Evolutionary conservation across 2,329 filamentous ascomycete species (phyloP).

Genomic region (Xylariaceae sp.): DNA sequence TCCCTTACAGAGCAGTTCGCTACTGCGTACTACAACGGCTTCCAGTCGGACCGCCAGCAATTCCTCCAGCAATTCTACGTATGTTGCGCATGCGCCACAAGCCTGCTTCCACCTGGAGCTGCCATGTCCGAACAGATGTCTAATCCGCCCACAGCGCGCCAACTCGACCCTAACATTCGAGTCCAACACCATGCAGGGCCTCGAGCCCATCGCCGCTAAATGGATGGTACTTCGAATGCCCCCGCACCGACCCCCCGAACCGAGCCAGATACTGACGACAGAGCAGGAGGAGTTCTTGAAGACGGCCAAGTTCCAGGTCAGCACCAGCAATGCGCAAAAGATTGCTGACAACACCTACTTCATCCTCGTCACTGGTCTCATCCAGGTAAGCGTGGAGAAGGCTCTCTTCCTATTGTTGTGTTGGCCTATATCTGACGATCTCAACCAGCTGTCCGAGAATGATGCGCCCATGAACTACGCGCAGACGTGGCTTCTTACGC

Average conservation of each 20-base stretch:
- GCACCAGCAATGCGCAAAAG: slow-evolving; percentile 79
- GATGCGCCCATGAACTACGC: slow-evolving; percentile 84
- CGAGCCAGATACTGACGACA: too few relatives aligned
- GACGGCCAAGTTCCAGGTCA: slow-evolving; percentile 40
- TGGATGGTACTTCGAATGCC: slow-evolving; percentile 55
- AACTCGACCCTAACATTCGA: slow-evolving; percentile 94
- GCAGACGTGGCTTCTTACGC: slow-evolving; percentile 76
- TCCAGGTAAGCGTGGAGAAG: too few relatives aligned
- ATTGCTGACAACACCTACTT: slow-evolving; percentile 63
- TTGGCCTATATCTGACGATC: neutral
- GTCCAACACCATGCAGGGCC: slow-evolving; percentile 58
- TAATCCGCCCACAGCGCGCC: slow-evolving; percentile 55
- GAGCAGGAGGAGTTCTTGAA: too few relatives aligned
- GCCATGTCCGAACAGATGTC: too few relatives aligned
- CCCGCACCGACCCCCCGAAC: too few relatives aligned
- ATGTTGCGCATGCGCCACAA: too few relatives aligned
- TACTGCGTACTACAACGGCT: too few relatives aligned
- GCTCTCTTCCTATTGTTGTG: too few relatives aligned
- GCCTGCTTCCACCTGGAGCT: too few relatives aligned
- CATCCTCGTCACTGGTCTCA: slow-evolving; percentile 80
- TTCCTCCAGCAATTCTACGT: too few relatives aligned
- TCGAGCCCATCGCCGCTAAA: slow-evolving; percentile 66
- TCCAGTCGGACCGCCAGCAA: too few relatives aligned
- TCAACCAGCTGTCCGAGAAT: slow-evolving; percentile 70
- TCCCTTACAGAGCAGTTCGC: too few relatives aligned